A percentile compares a stretch with the other conserved stretches of the same genome.
Evolutionary conservation across 106 monocot genomes (phyloP).

Genomic region (Dactylorhiza incarnata): DNA sequence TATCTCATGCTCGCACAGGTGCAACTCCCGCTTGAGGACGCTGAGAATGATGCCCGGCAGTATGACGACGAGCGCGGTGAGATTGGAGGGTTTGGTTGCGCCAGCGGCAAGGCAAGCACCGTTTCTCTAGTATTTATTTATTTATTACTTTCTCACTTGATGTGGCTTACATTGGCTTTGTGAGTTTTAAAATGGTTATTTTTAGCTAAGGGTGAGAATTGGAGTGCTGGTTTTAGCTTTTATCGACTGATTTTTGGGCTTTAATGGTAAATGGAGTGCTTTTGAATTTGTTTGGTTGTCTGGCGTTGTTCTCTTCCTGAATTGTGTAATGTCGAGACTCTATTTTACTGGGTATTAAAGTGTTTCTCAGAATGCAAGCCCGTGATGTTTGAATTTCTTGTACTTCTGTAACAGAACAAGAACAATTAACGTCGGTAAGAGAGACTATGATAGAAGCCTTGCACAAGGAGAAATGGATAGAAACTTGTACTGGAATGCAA

Average conservation of each 20-base stretch:
- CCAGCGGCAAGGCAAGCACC: constrained; percentile 67
- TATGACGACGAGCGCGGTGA: constrained; percentile 83
- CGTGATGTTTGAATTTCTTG: not conserved
- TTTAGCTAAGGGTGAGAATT: not conserved
- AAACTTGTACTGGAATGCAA: not conserved
- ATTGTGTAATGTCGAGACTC: not conserved
- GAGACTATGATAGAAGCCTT: not conserved
- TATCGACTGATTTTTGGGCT: not conserved
- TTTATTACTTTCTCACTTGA: not conserved
- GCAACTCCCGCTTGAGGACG: constrained; percentile 92
- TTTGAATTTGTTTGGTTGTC: not conserved
- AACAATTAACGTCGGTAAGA: not conserved
- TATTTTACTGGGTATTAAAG: not conserved
- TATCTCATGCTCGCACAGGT: constrained; percentile 97
- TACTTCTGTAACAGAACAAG: not conserved
- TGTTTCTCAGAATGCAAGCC: not conserved
- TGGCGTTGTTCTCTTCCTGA: not conserved
- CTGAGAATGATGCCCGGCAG: constrained; percentile 76
- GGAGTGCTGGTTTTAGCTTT: not conserved
- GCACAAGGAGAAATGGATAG: too few species aligned
- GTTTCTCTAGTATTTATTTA: not conserved
- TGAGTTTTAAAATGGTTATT: not conserved
- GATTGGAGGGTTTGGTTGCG: constrained; percentile 71
- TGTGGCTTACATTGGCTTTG: not conserved
- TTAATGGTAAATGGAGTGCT: not conserved